Percentiles rank a stretch among this genome's conserved stretches.
phyloP scores from a whole-genome alignment of 345 rosid species.

The Gossypium raimondii region DNA sequence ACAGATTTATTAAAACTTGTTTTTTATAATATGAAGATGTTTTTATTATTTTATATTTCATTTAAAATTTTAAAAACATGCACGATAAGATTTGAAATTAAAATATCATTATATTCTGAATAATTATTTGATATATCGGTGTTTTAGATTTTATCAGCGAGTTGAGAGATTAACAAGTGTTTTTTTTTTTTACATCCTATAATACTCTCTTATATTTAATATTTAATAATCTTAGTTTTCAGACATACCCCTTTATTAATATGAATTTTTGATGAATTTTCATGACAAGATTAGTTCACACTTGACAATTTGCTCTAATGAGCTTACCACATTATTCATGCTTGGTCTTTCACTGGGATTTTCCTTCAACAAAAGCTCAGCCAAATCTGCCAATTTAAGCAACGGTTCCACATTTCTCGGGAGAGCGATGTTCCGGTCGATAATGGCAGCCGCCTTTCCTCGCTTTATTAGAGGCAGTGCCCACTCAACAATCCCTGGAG shows the following conservation, averaged over 20 bases:
- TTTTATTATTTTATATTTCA: too few relatives aligned
- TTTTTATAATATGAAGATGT: too few relatives aligned
- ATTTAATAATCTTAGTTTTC: not conserved
- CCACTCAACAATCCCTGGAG: constrained; percentile 73
- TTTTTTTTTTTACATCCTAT: too few relatives aligned
- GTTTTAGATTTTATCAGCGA: fast-evolving
- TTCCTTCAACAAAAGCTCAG: constrained; percentile 64
- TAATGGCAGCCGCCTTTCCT: constrained; percentile 41
- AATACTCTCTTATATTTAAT: too few relatives aligned
- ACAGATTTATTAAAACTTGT: too few relatives aligned
- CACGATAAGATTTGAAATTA: too few relatives aligned
- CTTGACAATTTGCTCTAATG: constrained; percentile 3
- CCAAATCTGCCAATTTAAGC: constrained; percentile 74
- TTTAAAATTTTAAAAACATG: too few relatives aligned
- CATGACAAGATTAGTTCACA: constrained; percentile 1
- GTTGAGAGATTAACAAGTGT: too few relatives aligned
- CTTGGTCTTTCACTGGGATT: constrained; percentile 37
- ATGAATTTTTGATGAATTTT: not conserved
- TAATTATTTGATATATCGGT: too few relatives aligned
- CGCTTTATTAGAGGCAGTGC: constrained; percentile 58
- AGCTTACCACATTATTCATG: not conserved
- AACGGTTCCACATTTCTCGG: constrained; percentile 21
- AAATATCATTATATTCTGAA: too few relatives aligned
- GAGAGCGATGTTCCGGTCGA: constrained; percentile 42
- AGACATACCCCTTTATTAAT: constrained; percentile 8